These are phyloP conservation scores for Chrysosphaeria jannelii DNA, from an alignment of 2,329 filamentous ascomycete species.

Conservation along the genomic window DNA sequence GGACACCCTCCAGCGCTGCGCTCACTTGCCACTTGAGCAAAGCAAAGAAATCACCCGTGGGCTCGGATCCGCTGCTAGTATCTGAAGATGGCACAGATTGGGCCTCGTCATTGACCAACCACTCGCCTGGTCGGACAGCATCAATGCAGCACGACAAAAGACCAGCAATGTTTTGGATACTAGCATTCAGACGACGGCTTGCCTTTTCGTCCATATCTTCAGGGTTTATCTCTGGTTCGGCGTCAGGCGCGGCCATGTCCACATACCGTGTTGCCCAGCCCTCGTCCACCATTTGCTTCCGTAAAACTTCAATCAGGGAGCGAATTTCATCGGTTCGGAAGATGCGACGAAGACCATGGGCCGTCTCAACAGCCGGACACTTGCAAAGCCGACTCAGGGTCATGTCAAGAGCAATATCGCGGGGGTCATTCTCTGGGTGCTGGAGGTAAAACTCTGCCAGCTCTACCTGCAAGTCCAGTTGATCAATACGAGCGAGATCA, in stretches of 20 bases:
- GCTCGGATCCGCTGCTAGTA: not conserved
- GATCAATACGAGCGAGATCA: constrained; percentile 20
- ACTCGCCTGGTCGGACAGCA: constrained; percentile 42
- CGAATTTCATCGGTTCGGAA: constrained; percentile 38
- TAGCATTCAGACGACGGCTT: constrained; percentile 20
- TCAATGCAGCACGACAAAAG: constrained; percentile 46
- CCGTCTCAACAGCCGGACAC: constrained; percentile 27
- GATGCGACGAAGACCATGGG: constrained; percentile 29
- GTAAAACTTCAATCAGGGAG: constrained; percentile 39
- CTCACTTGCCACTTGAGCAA: constrained; percentile 37
- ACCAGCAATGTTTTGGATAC: constrained; percentile 39
- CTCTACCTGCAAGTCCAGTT: constrained; percentile 32
- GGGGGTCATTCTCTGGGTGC: constrained; percentile 24
- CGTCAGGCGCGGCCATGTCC: constrained; percentile 19
- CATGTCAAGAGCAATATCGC: constrained; percentile 31
- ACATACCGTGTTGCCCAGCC: constrained; percentile 49
- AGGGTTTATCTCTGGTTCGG: too few species aligned
- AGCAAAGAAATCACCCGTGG: constrained; percentile 22
- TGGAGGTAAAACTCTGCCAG: constrained; percentile 36
- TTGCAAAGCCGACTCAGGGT: constrained; percentile 39
- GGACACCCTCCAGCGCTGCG: constrained; percentile 39
- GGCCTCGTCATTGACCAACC: constrained; percentile 27
- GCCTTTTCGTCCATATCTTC: constrained; percentile 9
- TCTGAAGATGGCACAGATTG: too few species aligned
- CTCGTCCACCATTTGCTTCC: constrained; percentile 41